Conservation (phyloP, 768 basidiomycete species). For the Arthromyces matolae region DNA sequence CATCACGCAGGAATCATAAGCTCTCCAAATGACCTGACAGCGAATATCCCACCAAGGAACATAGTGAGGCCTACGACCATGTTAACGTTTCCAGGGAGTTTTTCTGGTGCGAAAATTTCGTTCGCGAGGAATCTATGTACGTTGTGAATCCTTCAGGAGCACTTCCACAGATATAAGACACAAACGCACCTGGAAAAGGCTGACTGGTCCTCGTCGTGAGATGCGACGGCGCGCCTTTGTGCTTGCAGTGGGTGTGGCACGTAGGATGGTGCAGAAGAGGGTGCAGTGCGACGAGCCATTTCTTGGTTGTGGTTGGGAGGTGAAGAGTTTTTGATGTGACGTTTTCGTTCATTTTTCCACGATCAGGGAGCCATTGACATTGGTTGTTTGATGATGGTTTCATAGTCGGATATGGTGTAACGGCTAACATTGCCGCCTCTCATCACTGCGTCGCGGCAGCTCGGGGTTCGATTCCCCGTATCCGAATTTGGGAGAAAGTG, state of each 20-base stretch:
- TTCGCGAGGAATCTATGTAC: slow-evolving; percentile 46
- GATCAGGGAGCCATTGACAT: neutral
- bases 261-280: slow-evolving; percentile 51
- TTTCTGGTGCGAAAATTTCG: slow-evolving; percentile 70
- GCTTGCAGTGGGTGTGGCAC: slow-evolving; percentile 49
- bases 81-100: slow-evolving; percentile 69
- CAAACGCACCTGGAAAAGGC: slow-evolving; percentile 43
- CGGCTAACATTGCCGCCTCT: neutral
- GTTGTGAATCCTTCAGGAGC: no score
- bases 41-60: slow-evolving; percentile 68
- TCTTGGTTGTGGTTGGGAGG: slow-evolving; percentile 1
- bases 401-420: neutral
- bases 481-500: no score
- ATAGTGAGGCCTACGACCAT: slow-evolving; percentile 61
- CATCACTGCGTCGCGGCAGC: no score
- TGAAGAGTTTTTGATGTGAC: slow-evolving; percentile 12
- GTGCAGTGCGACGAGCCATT: slow-evolving; percentile 68
- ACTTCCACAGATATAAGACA: slow-evolving; percentile 18
- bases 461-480: no score
- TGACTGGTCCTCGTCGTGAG: slow-evolving; percentile 68
- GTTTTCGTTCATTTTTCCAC: slow-evolving; percentile 14
- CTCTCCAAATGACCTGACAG: slow-evolving; percentile 75
- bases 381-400: no score
- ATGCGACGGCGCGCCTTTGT: slow-evolving; percentile 43
- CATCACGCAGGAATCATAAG: slow-evolving; percentile 64